Evolutionary conservation across 768 basidiomycete species (phyloP).

Genomic region (Auriculariales sp.): DNA sequence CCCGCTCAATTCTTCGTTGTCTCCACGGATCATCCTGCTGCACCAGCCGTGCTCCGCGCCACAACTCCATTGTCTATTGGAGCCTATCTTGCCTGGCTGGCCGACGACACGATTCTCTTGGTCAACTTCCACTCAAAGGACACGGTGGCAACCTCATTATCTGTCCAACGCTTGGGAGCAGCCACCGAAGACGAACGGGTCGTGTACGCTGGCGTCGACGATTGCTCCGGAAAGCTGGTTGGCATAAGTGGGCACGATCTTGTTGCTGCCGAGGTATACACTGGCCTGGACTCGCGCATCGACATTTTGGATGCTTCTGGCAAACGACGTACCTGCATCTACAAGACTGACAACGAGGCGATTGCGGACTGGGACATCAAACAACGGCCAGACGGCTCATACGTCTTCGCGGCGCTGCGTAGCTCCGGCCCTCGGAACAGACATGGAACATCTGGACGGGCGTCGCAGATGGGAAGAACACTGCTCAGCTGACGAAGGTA

Average conservation of each 20-base stretch:
- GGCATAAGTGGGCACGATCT: neutral
- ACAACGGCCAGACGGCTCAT: neutral
- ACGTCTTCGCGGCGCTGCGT: constrained; percentile 2
- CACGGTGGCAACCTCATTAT: neutral
- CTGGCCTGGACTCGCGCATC: constrained; percentile 5
- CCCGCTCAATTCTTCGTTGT: neutral
- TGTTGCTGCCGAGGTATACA: constrained; percentile 1
- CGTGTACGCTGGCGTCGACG: neutral
- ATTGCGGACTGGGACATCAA: constrained; percentile 5
- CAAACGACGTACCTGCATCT: neutral
- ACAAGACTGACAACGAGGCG: neutral
- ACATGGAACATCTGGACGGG: constrained; percentile 5
- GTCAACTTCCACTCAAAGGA: neutral
- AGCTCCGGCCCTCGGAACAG: constrained; percentile 5
- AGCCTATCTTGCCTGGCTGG: neutral
- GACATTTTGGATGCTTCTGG: constrained; percentile 5
- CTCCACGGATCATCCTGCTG: neutral
- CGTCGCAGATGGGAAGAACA: neutral
- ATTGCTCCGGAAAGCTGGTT: neutral
- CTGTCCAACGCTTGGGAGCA: neutral
- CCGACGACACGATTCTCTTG: neutral
- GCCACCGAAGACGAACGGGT: neutral
- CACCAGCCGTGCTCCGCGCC: neutral
- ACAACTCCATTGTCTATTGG: neutral
- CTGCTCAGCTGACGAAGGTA: constrained; percentile 4